A percentile compares a stretch with the other conserved stretches of the same genome.
These are phyloP conservation scores for Smittium culicis DNA, from an alignment of 371 early-diverging fungal species.

Conservation along the genomic window DNA sequence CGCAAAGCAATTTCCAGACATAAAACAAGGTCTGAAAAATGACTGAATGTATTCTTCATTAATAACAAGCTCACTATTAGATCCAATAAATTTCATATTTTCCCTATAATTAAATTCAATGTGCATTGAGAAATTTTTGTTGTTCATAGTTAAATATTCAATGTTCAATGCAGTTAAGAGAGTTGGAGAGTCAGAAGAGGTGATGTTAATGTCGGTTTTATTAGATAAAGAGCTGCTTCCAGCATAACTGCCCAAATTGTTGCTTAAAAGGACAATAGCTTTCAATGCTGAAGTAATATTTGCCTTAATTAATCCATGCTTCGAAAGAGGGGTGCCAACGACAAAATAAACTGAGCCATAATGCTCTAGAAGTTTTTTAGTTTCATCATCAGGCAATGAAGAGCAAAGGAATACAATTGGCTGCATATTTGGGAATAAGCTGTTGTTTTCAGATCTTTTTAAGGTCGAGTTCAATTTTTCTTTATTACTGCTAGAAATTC, in stretches of 20 bases:
- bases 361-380: slow-evolving; percentile 27
- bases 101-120: slow-evolving; percentile 51
- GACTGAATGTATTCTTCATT: slow-evolving; percentile 38
- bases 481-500: no score
- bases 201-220: slow-evolving; percentile 13
- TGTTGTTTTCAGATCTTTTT: neutral
- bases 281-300: slow-evolving; percentile 35
- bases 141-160: slow-evolving; percentile 38
- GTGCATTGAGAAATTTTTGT: slow-evolving; percentile 36
- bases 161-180: slow-evolving; percentile 48
- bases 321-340: slow-evolving; percentile 40
- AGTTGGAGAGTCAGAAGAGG: slow-evolving; percentile 41
- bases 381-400: slow-evolving; percentile 26
- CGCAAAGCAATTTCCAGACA: slow-evolving; percentile 45
- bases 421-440: slow-evolving; percentile 11
- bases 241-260: neutral
- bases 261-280: slow-evolving; percentile 37
- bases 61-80: slow-evolving; percentile 32
- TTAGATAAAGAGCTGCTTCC: neutral
- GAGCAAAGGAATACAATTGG: slow-evolving; percentile 44
- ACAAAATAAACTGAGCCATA: slow-evolving; percentile 40
- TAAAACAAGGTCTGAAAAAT: slow-evolving; percentile 40
- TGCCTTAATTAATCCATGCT: slow-evolving; percentile 42
- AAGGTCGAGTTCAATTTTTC: neutral
- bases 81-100: slow-evolving; percentile 53